phyloP scores from a whole-genome alignment of 768 basidiomycete genomes.

The Termitomyces sp. region DNA sequence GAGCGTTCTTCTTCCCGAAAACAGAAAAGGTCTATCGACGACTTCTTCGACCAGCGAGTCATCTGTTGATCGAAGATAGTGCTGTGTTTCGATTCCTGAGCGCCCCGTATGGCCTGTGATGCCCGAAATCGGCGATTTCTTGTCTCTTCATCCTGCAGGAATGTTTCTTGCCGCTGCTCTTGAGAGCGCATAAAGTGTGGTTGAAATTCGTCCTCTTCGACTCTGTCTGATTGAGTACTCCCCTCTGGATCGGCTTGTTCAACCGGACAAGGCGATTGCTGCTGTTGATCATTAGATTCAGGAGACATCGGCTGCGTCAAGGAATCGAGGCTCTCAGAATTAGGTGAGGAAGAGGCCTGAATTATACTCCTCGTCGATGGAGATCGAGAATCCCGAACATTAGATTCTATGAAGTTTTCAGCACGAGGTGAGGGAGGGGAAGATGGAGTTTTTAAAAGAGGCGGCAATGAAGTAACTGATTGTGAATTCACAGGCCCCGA shows the following conservation, averaged over 20 bases:
- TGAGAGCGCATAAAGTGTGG: not conserved
- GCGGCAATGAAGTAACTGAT: not conserved
- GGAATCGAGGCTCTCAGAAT: too few relatives aligned
- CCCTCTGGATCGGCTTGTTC: not conserved
- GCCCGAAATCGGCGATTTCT: not conserved
- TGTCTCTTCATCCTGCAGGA: not conserved
- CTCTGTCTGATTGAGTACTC: not conserved
- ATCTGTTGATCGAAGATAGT: too few relatives aligned
- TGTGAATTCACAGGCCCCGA: not conserved
- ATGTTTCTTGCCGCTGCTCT: not conserved
- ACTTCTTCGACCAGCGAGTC: too few relatives aligned
- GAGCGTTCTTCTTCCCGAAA: too few relatives aligned
- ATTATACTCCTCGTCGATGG: not conserved
- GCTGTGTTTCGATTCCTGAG: too few relatives aligned
- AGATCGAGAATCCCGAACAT: not conserved
- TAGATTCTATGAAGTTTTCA: too few relatives aligned
- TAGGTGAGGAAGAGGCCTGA: not conserved
- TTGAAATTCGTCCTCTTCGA: constrained; percentile 10
- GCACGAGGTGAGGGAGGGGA: too few relatives aligned
- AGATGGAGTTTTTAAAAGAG: not conserved
- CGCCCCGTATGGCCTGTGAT: not conserved
- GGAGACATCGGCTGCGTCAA: too few relatives aligned
- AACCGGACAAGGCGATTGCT: not conserved
- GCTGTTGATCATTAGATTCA: too few relatives aligned
- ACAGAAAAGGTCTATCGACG: too few relatives aligned